Conservation (phyloP, 768 basidiomycete species). For the Mycena haematopus region DNA sequence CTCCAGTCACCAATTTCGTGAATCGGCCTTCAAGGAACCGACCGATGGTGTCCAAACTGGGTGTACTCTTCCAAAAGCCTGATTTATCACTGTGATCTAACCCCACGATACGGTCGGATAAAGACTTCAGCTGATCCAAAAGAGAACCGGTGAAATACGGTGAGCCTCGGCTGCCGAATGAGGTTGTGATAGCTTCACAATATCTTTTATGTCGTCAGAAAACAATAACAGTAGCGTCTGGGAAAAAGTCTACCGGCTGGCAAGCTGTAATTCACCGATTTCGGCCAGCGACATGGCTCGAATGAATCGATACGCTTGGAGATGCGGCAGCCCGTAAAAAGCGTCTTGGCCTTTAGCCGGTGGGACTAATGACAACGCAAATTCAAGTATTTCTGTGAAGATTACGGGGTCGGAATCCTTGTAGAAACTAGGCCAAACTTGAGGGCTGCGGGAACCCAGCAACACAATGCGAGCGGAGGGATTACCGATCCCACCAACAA, state of each 20-base stretch:
- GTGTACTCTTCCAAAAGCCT: constrained; percentile 89
- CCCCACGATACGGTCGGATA: constrained; percentile 80
- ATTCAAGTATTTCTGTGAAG: constrained; percentile 91
- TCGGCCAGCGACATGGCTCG: constrained; percentile 82
- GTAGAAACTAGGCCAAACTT: constrained; percentile 53
- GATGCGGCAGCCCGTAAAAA: constrained; percentile 81
- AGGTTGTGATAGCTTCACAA: constrained; percentile 85
- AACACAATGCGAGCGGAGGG: constrained; percentile 73
- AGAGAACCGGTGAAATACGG: constrained; percentile 72
- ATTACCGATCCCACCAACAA: constrained; percentile 73
- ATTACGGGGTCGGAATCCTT: constrained; percentile 79
- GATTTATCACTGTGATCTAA: constrained; percentile 77
- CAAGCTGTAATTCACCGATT: constrained; percentile 76
- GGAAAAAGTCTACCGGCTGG: constrained; percentile 65
- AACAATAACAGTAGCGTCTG: neutral
- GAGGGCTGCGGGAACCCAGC: constrained; percentile 72
- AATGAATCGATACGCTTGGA: constrained; percentile 88
- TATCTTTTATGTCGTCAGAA: constrained; percentile 63
- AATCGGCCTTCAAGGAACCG: constrained; percentile 92
- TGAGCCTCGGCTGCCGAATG: constrained; percentile 62
- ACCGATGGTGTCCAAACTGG: constrained; percentile 90
- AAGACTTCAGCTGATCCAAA: constrained; percentile 74
- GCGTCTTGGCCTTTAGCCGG: constrained; percentile 84
- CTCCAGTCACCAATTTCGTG: constrained; percentile 95
- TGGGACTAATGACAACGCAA: constrained; percentile 80